Base-by-base conservation (phyloP, 768 basidiomycete genomes). In the Collybia nuda region DNA sequence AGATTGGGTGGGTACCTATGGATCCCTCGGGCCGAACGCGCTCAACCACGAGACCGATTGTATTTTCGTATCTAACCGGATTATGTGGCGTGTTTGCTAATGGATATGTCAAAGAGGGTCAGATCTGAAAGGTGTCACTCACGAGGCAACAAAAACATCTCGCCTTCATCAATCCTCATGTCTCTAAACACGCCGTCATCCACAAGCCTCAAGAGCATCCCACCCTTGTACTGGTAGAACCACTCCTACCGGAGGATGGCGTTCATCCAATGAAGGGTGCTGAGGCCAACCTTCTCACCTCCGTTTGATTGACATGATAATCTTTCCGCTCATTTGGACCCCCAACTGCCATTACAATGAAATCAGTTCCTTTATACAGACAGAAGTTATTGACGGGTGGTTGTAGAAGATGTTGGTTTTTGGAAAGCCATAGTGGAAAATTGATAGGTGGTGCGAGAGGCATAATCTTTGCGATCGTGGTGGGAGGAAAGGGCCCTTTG, bases 171-270 rank as follows among this genome's bases (percentile, higher is more conserved):
- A 58, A 98, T 97, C 22, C 72, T 72, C 42, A 98, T 89, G 65
- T 98, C 96, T 62, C 78, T 76, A 69, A 95, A 95, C 54, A 74
- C 71, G 8, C 80, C 84, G 6, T 82, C 90, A 43, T 93, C 90
- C 14, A 97, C 86, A 1, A 91, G 86, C 52, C 90, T 85, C 18
- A 99, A 75, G 2, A 92, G 73, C 94, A 98, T 98, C 2, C 79
- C 83, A 2, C 96, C 96, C 66, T 94, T 93, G 74, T 95, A 78
- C 64, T 99, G 96, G 69, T 94, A 98, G 69, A 98, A 98, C 95
- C 94, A 98, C 69, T 98, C 96, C 88, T 93, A 44, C 22, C 22
- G 19, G 36, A 26, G 15, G 19, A n/a, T 0, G 22, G 37, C 9
- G 15, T 23, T 28, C 11, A 24, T 44, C 15, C 12, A 2, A 18